These are phyloP conservation scores for Hirschfeldia incana DNA, from an alignment of 345 rosid species.

Conservation along the genomic window DNA sequence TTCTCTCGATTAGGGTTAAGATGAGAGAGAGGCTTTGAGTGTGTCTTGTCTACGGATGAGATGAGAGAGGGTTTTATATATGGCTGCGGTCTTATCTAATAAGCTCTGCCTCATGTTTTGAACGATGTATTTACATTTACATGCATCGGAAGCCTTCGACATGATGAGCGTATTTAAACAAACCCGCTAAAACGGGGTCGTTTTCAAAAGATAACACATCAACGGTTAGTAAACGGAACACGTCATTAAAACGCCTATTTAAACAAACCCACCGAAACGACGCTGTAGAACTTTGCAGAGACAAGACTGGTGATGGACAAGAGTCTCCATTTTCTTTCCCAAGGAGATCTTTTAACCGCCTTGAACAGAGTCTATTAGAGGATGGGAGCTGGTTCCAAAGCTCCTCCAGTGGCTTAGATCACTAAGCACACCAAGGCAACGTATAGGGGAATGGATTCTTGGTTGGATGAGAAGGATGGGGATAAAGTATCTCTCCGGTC, in stretches of 20 bases:
- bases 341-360: constrained; percentile 63
- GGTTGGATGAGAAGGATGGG: constrained; percentile 41
- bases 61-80: not conserved
- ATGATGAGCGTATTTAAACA: no score
- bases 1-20: no score
- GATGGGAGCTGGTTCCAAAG: constrained; percentile 46
- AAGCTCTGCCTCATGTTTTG: not conserved
- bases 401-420: constrained; percentile 69
- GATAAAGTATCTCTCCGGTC: constrained; percentile 45
- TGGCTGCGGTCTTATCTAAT: not conserved
- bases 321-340: constrained; percentile 55
- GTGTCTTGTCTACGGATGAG: not conserved
- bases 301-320: constrained; percentile 47
- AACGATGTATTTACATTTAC: no score
- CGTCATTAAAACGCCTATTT: no score
- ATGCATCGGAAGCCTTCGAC: no score
- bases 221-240: no score
- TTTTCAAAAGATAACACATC: no score
- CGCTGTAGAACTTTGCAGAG: constrained; percentile 25
- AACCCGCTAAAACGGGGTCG: no score
- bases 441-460: constrained; percentile 45
- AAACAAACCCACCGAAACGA: no score
- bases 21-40: not conserved
- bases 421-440: constrained; percentile 73
- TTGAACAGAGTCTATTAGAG: constrained; percentile 34